These are phyloP conservation scores for Tagetes erecta DNA, from an alignment of 129 eudicot genomes.

Conservation along the genomic window DNA sequence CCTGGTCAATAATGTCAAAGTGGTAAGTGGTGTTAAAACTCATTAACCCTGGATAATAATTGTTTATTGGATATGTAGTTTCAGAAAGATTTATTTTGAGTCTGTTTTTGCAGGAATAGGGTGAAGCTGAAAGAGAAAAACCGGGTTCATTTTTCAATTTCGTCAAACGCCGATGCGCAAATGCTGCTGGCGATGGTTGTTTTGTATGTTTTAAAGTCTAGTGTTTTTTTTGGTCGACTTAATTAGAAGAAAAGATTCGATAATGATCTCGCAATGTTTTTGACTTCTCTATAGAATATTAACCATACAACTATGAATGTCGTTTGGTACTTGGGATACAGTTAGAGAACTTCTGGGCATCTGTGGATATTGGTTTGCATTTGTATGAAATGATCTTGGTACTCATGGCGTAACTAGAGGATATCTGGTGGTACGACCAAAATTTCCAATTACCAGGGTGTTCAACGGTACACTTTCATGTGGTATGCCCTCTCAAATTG, in stretches of 20 bases:
- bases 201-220: slow-evolving; percentile 22
- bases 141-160: slow-evolving; percentile 32
- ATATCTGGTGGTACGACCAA: not conserved
- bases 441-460: not conserved
- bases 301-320: slow-evolving; percentile 9
- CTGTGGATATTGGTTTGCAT: slow-evolving; percentile 1
- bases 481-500: not conserved
- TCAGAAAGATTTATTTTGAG: slow-evolving; percentile 12
- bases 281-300: slow-evolving; percentile 22
- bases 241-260: slow-evolving; percentile 26
- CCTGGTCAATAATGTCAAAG: slow-evolving; percentile 44
- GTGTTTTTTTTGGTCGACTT: slow-evolving; percentile 13
- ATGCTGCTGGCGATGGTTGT: slow-evolving; percentile 3
- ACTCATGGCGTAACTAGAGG: not conserved
- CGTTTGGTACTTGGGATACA: not conserved
- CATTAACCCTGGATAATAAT: not conserved
- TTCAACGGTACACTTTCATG: not conserved
- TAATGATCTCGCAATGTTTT: slow-evolving; percentile 20
- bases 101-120: slow-evolving; percentile 39
- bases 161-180: slow-evolving; percentile 29
- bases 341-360: not conserved
- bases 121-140: slow-evolving; percentile 15
- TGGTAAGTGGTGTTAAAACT: slow-evolving; percentile 43
- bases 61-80: not conserved
- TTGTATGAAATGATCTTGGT: slow-evolving; percentile 12